Evolutionary conservation across 2,329 filamentous ascomycete species (phyloP), one percentile per base, ranked within the genome.

Genomic region (Bertia moriformis): DNA sequence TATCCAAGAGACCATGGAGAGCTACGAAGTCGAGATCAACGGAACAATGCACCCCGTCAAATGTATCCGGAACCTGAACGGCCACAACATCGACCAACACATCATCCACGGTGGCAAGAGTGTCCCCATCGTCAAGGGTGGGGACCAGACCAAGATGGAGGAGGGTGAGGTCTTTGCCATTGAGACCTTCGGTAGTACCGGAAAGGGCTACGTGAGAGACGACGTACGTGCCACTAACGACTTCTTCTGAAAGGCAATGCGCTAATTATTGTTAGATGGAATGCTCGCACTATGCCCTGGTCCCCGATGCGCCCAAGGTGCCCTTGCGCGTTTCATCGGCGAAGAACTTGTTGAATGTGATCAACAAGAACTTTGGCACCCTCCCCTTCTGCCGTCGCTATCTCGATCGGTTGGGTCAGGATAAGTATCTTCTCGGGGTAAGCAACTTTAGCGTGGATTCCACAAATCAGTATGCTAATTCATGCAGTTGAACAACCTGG

Each of bases 321-420:
- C 74, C 83, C 42, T 65, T 94, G 43, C 74, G 83, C 38, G 65
- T 93, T 38, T 75, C 79, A 33, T 93, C 85, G 36, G 88, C 88
- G 42, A 91, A 88, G 66, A 81, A 78, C 41, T 67, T 96, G 41
- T 67, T 94, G 48, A 91, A 73, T 51, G 80, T 86, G 20, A 95
- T 96, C 59, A 91, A 85, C 63, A 93, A 93, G 70, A 94, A 94
- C 62, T 96, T 95, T 57, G 85, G 86, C 47, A 94, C 87, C 1
- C 62, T 96, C 48, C 87, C 87, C 2, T 96, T 87, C 60, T 94
- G 86, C 59, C 72, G 88, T 45, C 77, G 88, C 48, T 95, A 94
- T 56, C 67, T 96, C 43, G 88, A 95, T 61, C 80, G 88, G 40
- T 61, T 95, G n/a, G 88, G 89, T 18, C 84, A 93, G 57, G 86